These are phyloP conservation scores for Gentiana straminea DNA, from an alignment of 257 asterid genomes.

Conservation along the genomic window DNA sequence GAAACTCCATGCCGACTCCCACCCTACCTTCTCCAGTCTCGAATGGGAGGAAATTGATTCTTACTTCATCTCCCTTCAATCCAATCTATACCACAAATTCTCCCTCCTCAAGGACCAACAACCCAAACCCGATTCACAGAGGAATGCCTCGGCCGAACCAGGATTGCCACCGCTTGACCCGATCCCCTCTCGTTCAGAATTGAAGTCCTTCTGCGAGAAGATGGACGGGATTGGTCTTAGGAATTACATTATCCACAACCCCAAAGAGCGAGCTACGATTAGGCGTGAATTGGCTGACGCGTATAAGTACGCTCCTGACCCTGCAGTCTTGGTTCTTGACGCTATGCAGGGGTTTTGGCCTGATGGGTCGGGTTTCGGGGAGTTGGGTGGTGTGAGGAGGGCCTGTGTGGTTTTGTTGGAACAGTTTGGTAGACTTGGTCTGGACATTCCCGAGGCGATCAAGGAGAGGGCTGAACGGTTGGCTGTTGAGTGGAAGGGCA, in stretches of 20 bases:
- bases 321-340: slow-evolving; percentile 40
- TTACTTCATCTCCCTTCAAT: slow-evolving; percentile 31
- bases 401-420: slow-evolving; percentile 45
- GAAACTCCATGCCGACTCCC: neutral
- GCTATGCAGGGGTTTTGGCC: slow-evolving; percentile 38
- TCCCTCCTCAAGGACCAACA: slow-evolving; percentile 29
- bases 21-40: slow-evolving; percentile 9
- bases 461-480: slow-evolving; percentile 29
- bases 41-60: slow-evolving; percentile 37
- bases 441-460: slow-evolving; percentile 30
- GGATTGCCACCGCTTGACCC: slow-evolving; percentile 7
- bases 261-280: slow-evolving; percentile 34
- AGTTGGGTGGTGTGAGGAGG: slow-evolving; percentile 21
- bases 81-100: slow-evolving; percentile 30
- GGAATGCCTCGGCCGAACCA: neutral
- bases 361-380: slow-evolving; percentile 5
- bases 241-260: slow-evolving; percentile 34
- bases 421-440: slow-evolving; percentile 35
- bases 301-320: slow-evolving; percentile 44
- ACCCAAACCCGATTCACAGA: neutral
- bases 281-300: slow-evolving; percentile 49
- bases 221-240: slow-evolving; percentile 49
- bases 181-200: slow-evolving; percentile 36
- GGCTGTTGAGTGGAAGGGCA: slow-evolving; percentile 12
- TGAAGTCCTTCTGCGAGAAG: slow-evolving; percentile 37